phyloP scores from a whole-genome alignment of 73 alveolate genomes.

The Tetrahymena borealis region DNA sequence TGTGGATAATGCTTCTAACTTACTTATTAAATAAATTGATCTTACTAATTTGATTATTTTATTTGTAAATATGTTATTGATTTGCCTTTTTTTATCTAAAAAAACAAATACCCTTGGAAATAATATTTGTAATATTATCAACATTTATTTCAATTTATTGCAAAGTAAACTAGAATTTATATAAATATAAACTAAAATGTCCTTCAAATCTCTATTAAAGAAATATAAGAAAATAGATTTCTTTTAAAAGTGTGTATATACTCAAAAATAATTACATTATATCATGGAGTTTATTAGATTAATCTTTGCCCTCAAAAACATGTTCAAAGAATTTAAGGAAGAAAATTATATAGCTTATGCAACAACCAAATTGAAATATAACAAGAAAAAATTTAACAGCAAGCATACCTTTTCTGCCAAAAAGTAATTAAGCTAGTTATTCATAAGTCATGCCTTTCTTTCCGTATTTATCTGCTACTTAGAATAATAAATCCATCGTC shows the following conservation, averaged over 20 bases:
- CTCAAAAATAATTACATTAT: background rate
- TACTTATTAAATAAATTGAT: no score
- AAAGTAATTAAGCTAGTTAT: slow-evolving; percentile 11
- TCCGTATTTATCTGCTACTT: slow-evolving; percentile 24
- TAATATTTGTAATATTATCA: no score
- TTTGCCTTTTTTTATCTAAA: no score
- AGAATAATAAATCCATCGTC: background rate
- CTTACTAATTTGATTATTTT: no score
- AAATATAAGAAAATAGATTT: background rate
- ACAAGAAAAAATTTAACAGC: slow-evolving; percentile 9
- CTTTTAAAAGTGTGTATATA: background rate
- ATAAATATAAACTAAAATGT: no score
- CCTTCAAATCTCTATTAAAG: no score
- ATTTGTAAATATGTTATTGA: no score
- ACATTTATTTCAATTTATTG: no score
- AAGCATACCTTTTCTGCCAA: slow-evolving; percentile 24
- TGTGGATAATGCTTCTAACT: no score
- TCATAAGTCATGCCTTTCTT: slow-evolving; percentile 11
- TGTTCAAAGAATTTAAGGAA: slow-evolving; percentile 20
- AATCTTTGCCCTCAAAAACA: slow-evolving; percentile 6
- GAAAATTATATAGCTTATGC: slow-evolving; percentile 9
- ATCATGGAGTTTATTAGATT: background rate
- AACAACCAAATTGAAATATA: slow-evolving; percentile 10
- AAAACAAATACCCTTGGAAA: no score
- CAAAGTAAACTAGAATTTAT: no score